Evolutionary conservation across 495 filamentous ascomycete genomes (phyloP).

Genomic region (Hypoxylon cercidicola): DNA sequence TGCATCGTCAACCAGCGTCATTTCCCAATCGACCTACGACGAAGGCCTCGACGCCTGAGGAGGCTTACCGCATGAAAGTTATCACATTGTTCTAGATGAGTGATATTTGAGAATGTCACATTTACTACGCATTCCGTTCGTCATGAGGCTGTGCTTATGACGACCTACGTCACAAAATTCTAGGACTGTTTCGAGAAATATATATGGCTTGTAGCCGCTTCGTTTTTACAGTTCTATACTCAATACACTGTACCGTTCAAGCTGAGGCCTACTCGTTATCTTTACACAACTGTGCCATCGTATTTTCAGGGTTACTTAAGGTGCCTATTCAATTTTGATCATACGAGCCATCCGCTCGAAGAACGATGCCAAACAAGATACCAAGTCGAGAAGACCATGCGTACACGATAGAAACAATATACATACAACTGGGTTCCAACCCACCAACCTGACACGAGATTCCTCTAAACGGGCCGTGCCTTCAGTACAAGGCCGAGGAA

Average conservation of each 20-base stretch:
- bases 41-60: not conserved
- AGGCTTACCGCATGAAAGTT: not conserved
- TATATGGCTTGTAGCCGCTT: constrained; percentile 24
- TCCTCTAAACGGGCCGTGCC: constrained; percentile 8
- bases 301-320: not conserved
- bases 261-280: too few relatives aligned
- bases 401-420: constrained; percentile 20
- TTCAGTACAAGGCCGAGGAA: constrained; percentile 32
- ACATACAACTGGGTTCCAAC: constrained; percentile 8
- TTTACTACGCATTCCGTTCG: not conserved
- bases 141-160: not conserved
- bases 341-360: constrained; percentile 17
- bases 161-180: not conserved
- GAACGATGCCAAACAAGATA: not conserved
- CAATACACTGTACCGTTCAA: too few relatives aligned
- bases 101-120: not conserved
- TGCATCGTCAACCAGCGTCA: not conserved
- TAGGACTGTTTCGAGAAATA: constrained; percentile 9
- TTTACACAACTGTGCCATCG: not conserved
- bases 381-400: constrained; percentile 17
- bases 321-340: not conserved
- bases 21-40: not conserved
- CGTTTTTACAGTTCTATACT: not conserved
- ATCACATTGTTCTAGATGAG: not conserved
- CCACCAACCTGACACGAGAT: not conserved